phyloP scores from a whole-genome alignment of 1,284 basidiomycete genomes.

The Leccinum insigne region DNA sequence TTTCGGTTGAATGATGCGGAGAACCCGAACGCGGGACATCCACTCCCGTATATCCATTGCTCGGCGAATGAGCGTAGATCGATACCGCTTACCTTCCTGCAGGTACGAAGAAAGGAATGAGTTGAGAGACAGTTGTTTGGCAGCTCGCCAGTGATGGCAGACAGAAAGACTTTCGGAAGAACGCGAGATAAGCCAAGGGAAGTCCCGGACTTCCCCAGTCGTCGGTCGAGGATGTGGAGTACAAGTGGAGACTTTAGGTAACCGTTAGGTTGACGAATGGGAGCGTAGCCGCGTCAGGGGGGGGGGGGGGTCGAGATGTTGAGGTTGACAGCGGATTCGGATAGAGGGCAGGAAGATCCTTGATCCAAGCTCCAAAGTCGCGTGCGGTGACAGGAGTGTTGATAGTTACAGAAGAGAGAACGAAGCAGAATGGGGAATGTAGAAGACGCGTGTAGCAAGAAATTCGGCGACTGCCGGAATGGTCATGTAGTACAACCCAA shows the following conservation, averaged over 20 bases:
- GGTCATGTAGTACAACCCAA: no score
- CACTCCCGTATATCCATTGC: constrained; percentile 99
- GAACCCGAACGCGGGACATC: constrained; percentile 91
- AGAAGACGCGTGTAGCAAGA: no score
- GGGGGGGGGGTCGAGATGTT: constrained; percentile 27
- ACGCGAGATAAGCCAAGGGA: constrained; percentile 94
- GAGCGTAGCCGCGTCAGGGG: constrained; percentile 75
- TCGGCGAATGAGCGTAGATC: constrained; percentile 92
- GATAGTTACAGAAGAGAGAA: no score
- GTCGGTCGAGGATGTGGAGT: constrained; percentile 93
- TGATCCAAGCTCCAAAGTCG: no score
- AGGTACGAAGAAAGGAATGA: constrained; percentile 87
- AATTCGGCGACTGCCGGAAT: no score
- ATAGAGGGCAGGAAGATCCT: no score
- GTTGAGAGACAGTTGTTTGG: constrained; percentile 88
- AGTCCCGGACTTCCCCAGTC: constrained; percentile 93
- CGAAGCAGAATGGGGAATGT: no score
- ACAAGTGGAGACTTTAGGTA: constrained; percentile 89
- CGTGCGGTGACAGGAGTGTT: no score
- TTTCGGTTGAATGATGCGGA: constrained; percentile 95
- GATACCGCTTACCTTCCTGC: constrained; percentile 91
- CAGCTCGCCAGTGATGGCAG: constrained; percentile 92
- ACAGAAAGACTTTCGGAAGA: constrained; percentile 93
- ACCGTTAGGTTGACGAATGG: constrained; percentile 77
- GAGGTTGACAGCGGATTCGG: no score